Base-by-base conservation (phyloP, 352 stramenopile species). In the Phytophthora brassicae region DNA sequence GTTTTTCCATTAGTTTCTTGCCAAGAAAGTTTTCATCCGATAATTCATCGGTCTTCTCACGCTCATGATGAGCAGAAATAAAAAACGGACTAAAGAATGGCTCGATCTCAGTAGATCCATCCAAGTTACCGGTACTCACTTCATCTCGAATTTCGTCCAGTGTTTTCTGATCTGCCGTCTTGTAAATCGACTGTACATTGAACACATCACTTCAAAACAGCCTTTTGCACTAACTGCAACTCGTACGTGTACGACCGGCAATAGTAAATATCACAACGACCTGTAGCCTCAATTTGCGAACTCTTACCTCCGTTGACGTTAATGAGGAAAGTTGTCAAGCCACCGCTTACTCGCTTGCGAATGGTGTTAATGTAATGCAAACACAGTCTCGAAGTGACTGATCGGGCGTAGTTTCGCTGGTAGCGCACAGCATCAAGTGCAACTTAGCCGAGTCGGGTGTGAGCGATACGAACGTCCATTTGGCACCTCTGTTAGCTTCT, bases 211-310 rank as follows among this genome's bases (percentile, higher is more conserved):
- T 28, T 44, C 58, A 12, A 49, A 19, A 1, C 31, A 58, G n/a
- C n/a, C 49, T 79, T 80, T 49, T 81, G 74, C 6, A 45, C 53
- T 36, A 83, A 23, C 42, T 79, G 66, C 31, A 83, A 17, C 52
- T 83, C 74, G 62, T 75, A 83, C 44, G 65, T 77, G 44, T 76
- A 78, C 23, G 76, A 65, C 11, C 55, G 62, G 38, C 71, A 83
- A 41, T 69, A 66, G 56, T 81, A 79, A 48, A 81, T 70, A 52
- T 83, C 66, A 35, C 74, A 83, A 13, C 67, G 66, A n/a, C 74
- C 74, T 24, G 66, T 67, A 22, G 45, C 20, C 23, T 52, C 60
- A 6, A 81, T 56, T 17, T 70, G 54, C 4, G 46, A 45, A 24
- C 49, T 54, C 39, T 65, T 51, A 19, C 74, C 80, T 28, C 74